phyloP scores from a whole-genome alignment of 108 stramenopile species.

The Craspedostauros australis region DNA sequence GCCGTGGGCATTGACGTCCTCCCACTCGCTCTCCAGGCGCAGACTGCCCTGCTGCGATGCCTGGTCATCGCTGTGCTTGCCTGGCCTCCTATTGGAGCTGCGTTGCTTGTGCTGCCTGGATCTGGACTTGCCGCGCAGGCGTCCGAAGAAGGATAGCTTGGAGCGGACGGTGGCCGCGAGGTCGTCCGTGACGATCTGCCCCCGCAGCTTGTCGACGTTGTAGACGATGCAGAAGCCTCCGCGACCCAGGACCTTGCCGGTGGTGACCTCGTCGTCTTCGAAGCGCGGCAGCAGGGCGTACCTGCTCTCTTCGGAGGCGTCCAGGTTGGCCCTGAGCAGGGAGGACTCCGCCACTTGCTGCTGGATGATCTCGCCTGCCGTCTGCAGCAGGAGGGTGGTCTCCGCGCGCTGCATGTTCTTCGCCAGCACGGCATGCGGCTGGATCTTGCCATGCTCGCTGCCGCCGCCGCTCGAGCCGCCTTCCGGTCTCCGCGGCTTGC shows the following conservation, averaged over 20 bases:
- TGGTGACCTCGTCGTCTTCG: conserved; percentile 49
- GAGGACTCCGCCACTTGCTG: conserved; percentile 10
- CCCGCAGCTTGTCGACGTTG: not conserved
- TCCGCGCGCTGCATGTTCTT: conserved; percentile 20
- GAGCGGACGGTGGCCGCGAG: too few species aligned
- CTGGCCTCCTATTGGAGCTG: not conserved
- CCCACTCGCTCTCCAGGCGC: not conserved
- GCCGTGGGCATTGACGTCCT: too few species aligned
- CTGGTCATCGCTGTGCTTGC: too few species aligned
- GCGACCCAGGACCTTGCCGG: conserved; percentile 9
- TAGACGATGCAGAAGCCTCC: conserved; percentile 5
- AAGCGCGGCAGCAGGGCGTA: conserved; percentile 17
- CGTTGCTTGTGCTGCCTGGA: not conserved
- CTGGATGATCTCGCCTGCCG: conserved; percentile 15
- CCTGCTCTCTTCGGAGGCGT: not conserved
- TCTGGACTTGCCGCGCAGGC: not conserved
- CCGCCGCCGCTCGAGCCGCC: too few species aligned
- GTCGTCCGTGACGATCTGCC: not conserved
- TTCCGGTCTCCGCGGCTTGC: too few species aligned
- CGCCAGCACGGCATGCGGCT: too few species aligned
- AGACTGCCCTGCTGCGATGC: too few species aligned
- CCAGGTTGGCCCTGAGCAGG: too few species aligned
- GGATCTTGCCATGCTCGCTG: too few species aligned
- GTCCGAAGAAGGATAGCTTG: too few species aligned
- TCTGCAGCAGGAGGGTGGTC: conserved; percentile 4